Percentiles rank a stretch among this genome's conserved stretches.
Evolutionary conservation across 495 filamentous ascomycete genomes (phyloP).

Genomic region (Parathielavia hyrcaniae): DNA sequence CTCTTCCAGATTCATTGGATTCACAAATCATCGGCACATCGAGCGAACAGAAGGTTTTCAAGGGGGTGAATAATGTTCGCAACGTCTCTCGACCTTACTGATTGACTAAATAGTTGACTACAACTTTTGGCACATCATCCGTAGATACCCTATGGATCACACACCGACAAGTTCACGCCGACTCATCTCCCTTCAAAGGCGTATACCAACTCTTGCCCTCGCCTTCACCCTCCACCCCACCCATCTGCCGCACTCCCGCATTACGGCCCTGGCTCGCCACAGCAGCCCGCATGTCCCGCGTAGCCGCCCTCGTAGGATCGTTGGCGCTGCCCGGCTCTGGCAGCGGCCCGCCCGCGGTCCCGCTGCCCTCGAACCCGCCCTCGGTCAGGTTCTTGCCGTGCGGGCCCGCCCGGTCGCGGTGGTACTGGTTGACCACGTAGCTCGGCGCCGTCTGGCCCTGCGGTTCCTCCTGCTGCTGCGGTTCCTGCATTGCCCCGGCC

Average conservation of each 20-base stretch:
- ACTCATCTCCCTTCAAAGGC: slow-evolving; percentile 21
- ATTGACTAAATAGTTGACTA: too few species aligned
- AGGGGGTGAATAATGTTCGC: too few species aligned
- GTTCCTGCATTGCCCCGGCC: background rate
- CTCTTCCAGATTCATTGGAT: background rate
- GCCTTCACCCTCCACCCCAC: background rate
- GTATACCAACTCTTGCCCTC: slow-evolving; percentile 22
- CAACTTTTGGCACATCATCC: background rate
- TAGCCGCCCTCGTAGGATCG: slow-evolving; percentile 33
- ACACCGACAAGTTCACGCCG: background rate
- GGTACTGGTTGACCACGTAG: slow-evolving; percentile 28
- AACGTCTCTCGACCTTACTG: too few species aligned
- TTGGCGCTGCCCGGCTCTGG: slow-evolving; percentile 37
- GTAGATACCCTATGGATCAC: background rate
- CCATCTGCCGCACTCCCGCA: slow-evolving; percentile 14
- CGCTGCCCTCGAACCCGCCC: slow-evolving; percentile 32
- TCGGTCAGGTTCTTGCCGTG: slow-evolving; percentile 41
- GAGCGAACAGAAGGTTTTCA: too few species aligned
- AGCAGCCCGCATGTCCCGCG: slow-evolving; percentile 17
- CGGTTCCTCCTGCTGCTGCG: slow-evolving; percentile 9
- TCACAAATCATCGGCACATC: too few species aligned
- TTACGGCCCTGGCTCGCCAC: background rate
- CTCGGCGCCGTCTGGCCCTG: slow-evolving; percentile 27
- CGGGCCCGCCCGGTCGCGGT: slow-evolving; percentile 23
- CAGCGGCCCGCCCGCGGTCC: slow-evolving; percentile 28